Conservation (phyloP, 495 filamentous ascomycete species). For the Neurospora terricola region DNA sequence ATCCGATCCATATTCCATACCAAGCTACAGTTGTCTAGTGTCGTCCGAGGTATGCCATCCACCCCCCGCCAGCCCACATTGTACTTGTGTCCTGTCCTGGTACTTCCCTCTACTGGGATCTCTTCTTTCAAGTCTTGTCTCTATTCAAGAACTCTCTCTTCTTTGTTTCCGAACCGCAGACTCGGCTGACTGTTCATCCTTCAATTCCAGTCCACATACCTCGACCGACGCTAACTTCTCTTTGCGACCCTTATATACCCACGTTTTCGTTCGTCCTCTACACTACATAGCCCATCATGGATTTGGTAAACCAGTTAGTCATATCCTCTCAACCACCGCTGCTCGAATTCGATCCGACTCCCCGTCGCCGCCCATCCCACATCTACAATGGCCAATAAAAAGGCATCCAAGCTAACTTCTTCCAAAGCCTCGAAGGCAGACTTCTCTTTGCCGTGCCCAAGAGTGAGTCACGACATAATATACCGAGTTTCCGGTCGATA, state of each 20-base stretch:
- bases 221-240: neutral
- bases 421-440: slow-evolving; percentile 72
- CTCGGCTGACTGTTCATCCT: neutral
- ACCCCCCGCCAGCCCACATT: neutral
- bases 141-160: neutral
- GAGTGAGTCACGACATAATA: slow-evolving; percentile 48
- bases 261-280: neutral
- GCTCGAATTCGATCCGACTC: neutral
- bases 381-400: neutral
- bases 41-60: neutral
- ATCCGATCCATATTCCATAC: neutral
- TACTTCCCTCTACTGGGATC: neutral
- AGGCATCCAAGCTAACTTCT: slow-evolving; percentile 25
- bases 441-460: slow-evolving; percentile 95
- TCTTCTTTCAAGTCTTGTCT: neutral
- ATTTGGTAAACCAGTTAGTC: slow-evolving; percentile 78
- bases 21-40: neutral
- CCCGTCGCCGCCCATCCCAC: neutral
- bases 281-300: slow-evolving; percentile 40
- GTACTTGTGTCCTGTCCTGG: neutral
- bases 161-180: neutral
- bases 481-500: neutral
- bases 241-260: neutral
- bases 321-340: slow-evolving; percentile 1
- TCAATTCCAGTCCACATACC: neutral